These are phyloP conservation scores for Penicillium argentinense DNA, from an alignment of 495 filamentous ascomycete genomes.

Conservation along the genomic window DNA sequence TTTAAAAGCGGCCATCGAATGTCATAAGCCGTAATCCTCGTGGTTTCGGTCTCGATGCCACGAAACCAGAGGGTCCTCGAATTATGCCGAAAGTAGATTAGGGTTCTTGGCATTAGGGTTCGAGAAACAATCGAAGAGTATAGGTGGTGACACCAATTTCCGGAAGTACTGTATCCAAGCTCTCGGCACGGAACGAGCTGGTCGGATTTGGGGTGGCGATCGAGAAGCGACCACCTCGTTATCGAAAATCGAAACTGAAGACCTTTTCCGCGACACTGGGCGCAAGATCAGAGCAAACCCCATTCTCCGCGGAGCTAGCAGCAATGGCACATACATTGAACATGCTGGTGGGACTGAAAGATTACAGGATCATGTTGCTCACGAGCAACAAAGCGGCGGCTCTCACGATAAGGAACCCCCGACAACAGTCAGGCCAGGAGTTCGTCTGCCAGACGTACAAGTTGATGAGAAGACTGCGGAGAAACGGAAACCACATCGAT, in stretches of 20 bases:
- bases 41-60: too few species aligned
- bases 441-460: conserved; percentile 19
- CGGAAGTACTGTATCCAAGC: too few species aligned
- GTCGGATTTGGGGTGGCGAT: conserved; percentile 14
- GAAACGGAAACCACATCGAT: conserved; percentile 17
- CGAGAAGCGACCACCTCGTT: conserved; percentile 11
- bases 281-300: conserved; percentile 13
- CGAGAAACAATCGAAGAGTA: too few species aligned
- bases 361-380: conserved; percentile 10
- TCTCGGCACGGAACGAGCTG: conserved; percentile 13
- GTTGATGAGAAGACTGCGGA: conserved; percentile 18
- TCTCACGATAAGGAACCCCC: conserved; percentile 14
- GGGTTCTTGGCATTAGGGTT: too few species aligned
- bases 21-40: too few species aligned
- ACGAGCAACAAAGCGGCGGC: conserved; percentile 17
- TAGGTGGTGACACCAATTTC: too few species aligned
- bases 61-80: too few species aligned
- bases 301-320: conserved; percentile 12
- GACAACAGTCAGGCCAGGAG: conserved; percentile 22
- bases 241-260: conserved; percentile 14
- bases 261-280: conserved; percentile 9
- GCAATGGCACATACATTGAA: conserved; percentile 7
- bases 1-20: too few species aligned
- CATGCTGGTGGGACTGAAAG: conserved; percentile 9
- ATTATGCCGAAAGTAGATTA: too few species aligned